A percentile compares a stretch with the other conserved stretches of the same genome.
Evolutionary conservation across 345 rosid genomes (phyloP).

Genomic region (Linum usitatissimum): DNA sequence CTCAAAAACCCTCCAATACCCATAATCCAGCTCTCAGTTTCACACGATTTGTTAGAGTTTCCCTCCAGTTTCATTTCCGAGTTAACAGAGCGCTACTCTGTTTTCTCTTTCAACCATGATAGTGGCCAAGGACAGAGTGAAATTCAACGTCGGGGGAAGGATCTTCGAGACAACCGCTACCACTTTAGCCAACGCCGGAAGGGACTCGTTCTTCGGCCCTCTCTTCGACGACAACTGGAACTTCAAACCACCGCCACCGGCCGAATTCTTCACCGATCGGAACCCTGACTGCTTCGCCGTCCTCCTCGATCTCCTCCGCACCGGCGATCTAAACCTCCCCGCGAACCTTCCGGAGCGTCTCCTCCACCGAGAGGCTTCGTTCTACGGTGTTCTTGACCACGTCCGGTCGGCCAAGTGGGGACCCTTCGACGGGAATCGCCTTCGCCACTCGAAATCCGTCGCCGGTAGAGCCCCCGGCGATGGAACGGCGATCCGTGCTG

Average conservation of each 20-base stretch:
- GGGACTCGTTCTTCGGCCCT: constrained; percentile 79
- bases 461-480: constrained; percentile 91
- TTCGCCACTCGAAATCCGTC: constrained; percentile 41
- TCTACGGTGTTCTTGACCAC: constrained; percentile 72
- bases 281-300: constrained; percentile 85
- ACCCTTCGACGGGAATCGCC: constrained; percentile 69
- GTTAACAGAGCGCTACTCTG: not conserved
- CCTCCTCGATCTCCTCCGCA: constrained; percentile 96
- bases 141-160: constrained; percentile 88
- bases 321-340: constrained; percentile 77
- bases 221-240: constrained; percentile 76
- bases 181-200: constrained; percentile 85
- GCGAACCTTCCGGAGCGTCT: constrained; percentile 55
- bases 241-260: constrained; percentile 14
- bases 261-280: constrained; percentile 60
- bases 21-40: constrained; percentile 40
- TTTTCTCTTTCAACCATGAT: constrained; percentile 35
- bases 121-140: constrained; percentile 52
- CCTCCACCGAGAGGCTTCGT: constrained; percentile 66
- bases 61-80: not conserved
- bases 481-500: constrained; percentile 88
- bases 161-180: constrained; percentile 86
- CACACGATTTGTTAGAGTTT: constrained; percentile 8
- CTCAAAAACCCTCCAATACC: constrained; percentile 22
- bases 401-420: constrained; percentile 77